A percentile compares a stretch with the other conserved stretches of the same genome.
Conservation (phyloP, 129 eudicot species). For the Pittosporum tobira region DNA sequence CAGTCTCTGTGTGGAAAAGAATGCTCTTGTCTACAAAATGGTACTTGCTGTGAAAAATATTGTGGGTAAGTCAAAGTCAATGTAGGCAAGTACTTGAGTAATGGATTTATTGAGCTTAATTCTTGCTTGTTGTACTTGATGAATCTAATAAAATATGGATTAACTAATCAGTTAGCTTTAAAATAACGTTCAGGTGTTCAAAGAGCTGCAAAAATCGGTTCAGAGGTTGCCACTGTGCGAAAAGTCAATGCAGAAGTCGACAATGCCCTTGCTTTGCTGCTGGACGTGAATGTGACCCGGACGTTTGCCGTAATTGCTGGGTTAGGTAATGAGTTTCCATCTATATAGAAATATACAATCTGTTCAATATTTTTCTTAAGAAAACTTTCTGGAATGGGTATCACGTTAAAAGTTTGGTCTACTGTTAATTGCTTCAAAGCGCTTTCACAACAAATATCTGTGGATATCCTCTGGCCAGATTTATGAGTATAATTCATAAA, state of each 20-base stretch:
- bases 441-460: no score
- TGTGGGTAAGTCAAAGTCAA: conserved; percentile 65
- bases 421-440: no score
- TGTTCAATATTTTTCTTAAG: no score
- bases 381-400: no score
- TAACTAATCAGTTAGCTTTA: conserved; percentile 2
- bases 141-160: conserved; percentile 2
- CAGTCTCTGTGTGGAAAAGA: conserved; percentile 70
- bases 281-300: conserved; percentile 98
- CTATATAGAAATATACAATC: neutral
- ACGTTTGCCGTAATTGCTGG: conserved; percentile 98
- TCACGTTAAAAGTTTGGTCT: no score
- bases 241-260: conserved; percentile 95
- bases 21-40: conserved; percentile 77
- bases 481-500: no score
- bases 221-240: conserved; percentile 99
- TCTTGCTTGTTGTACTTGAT: conserved; percentile 9
- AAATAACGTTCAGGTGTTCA: conserved; percentile 54
- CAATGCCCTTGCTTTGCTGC: conserved; percentile 99
- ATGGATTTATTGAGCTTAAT: conserved; percentile 3
- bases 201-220: conserved; percentile 93
- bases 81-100: conserved; percentile 6
- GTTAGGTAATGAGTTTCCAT: conserved; percentile 56
- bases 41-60: conserved; percentile 93
- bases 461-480: no score